phyloP scores from a whole-genome alignment of 2,329 filamentous ascomycete genomes.

The Emmonsia crescens region DNA sequence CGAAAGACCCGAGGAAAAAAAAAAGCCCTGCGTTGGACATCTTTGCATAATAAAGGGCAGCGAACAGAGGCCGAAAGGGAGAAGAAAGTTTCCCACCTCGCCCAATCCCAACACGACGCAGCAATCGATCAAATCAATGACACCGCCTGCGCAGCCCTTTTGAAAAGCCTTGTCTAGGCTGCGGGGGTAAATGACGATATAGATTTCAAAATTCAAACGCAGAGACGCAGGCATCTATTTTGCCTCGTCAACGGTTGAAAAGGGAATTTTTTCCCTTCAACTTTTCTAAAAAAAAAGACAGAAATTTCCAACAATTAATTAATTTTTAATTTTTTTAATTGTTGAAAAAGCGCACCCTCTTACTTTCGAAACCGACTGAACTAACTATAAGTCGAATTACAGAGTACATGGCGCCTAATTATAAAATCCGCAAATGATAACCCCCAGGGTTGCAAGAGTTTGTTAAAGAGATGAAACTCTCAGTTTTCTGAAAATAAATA shows the following conservation, averaged over 20 bases:
- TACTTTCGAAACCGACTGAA: not conserved
- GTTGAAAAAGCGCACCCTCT: not conserved
- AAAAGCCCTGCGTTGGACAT: constrained; percentile 5
- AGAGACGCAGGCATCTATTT: not conserved
- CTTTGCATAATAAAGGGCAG: constrained; percentile 1
- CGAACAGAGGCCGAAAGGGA: not conserved
- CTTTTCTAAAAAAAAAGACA: not conserved
- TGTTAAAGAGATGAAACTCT: no score
- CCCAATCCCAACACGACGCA: not conserved
- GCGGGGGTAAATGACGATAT: not conserved
- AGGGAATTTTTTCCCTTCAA: not conserved
- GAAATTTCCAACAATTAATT: not conserved
- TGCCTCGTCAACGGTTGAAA: not conserved
- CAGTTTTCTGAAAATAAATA: no score
- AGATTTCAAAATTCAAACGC: not conserved
- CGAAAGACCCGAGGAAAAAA: not conserved
- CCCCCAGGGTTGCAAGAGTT: no score
- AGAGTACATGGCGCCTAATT: no score
- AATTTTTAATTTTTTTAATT: not conserved
- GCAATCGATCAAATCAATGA: not conserved
- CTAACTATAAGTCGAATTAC: not conserved
- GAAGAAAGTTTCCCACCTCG: not conserved
- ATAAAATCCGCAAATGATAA: no score
- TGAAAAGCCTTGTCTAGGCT: not conserved
- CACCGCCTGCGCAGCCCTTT: not conserved